Evolutionary conservation across 2,329 filamentous ascomycete species (phyloP).

Genomic region (Zelopaecilomyces penicillatus): DNA sequence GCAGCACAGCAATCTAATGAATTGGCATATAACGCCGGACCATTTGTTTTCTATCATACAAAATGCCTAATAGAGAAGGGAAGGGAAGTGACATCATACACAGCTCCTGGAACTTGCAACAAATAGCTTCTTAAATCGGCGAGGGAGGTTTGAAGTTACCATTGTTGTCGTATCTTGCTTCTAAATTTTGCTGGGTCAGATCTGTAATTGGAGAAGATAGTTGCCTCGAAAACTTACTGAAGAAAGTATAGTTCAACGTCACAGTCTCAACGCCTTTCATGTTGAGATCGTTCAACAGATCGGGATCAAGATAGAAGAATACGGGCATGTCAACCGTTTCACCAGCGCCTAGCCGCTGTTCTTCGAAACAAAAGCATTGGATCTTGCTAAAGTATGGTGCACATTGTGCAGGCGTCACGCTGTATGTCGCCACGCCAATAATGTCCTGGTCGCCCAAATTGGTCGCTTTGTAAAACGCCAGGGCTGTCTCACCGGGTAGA

Average conservation of each 20-base stretch:
- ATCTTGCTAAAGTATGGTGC: slow-evolving; percentile 99
- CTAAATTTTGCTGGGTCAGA: slow-evolving; percentile 15
- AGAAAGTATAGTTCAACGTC: slow-evolving; percentile 95
- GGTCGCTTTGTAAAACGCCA: slow-evolving; percentile 96
- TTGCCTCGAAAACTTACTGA: slow-evolving; percentile 57
- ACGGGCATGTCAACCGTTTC: slow-evolving; percentile 99
- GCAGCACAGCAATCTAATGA: no score
- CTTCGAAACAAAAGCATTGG: slow-evolving; percentile 98
- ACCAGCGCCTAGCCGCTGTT: slow-evolving; percentile 85
- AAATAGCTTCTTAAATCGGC: slow-evolving; percentile 11
- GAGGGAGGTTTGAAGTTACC: slow-evolving; percentile 34
- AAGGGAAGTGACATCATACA: no score
- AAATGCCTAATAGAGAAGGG: no score
- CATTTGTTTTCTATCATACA: no score
- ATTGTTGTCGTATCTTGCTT: slow-evolving; percentile 39
- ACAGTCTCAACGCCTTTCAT: slow-evolving; percentile 95
- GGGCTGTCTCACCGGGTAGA: slow-evolving; percentile 87
- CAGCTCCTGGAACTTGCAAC: no score
- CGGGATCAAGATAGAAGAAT: slow-evolving; percentile 97
- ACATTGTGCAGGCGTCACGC: slow-evolving; percentile 89
- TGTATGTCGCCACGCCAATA: slow-evolving; percentile 96
- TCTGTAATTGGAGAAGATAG: neutral
- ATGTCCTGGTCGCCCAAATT: slow-evolving; percentile 88
- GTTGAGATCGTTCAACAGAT: slow-evolving; percentile 81
- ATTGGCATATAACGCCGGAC: no score